Base-by-base conservation (phyloP, 768 basidiomycete genomes). In the Cyathus striatus region DNA sequence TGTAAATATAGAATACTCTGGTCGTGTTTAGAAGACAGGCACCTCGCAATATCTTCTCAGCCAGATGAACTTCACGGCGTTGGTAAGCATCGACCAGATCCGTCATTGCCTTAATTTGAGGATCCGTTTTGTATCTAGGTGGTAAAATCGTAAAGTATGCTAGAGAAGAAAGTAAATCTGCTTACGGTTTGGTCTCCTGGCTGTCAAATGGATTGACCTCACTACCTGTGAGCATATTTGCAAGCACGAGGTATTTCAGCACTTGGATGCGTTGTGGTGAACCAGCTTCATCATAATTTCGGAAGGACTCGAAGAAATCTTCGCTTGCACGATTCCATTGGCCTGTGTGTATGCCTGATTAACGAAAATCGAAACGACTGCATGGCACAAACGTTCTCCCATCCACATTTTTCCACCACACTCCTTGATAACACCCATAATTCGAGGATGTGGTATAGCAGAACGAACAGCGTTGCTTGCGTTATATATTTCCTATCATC, bases 351-450 rank as follows among this genome's bases (percentile, higher is more conserved):
- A 20, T 12, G 14, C 34, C 4, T 33, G 32, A 26, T 13, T 27
- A 38, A 16, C 4, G 23, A 37, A 10, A 30, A 13, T 14, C 16
- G 5, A 5, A 3, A 32, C 16, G 17, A 38, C 24, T 13, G 20
- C 6, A 32, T 5, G 24, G 23, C 5, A 37, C 53, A 3, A 62
- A 86, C 95, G 88, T 74, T 98, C 96, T 45, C 90, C 92, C 96
- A 99, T 98, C 94, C 96, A 98, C 96, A 99, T 99, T 68, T 99
- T 99, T 2, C 96, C 96, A 13, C 96, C 96, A 52, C 95, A 98
- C 63, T 99, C 96, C 58, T 94, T 90, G 67, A 99, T 98, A 40
- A 98, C 91, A 33, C 95, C 96, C 87, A 97, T 94, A 56, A 98
- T 97, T 23, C 92, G 79, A 7, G 96, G 96, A 67, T 98, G 96